phyloP scores from a whole-genome alignment of 768 basidiomycete genomes.

The Xerocomus spinulosus region DNA sequence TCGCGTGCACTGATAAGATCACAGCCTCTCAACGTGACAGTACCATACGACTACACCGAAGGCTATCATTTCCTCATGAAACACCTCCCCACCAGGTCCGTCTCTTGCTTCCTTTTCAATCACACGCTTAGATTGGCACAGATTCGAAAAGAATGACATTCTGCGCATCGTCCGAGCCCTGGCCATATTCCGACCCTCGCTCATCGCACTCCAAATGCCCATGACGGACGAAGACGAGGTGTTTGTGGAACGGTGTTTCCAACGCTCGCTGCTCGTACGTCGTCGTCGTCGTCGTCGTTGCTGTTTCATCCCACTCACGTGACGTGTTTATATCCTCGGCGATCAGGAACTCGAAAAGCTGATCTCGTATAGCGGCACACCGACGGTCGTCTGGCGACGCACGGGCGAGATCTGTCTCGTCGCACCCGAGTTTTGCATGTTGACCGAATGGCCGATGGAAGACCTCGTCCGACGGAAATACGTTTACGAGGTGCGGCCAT shows the following conservation, averaged over 20 bases:
- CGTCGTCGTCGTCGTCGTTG: too few relatives aligned
- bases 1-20: slow-evolving; percentile 48
- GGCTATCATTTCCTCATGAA: slow-evolving; percentile 97
- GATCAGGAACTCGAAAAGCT: slow-evolving; percentile 90
- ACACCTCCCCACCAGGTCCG: slow-evolving; percentile 61
- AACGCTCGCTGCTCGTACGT: slow-evolving; percentile 81
- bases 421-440: slow-evolving; percentile 91
- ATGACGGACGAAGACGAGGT: slow-evolving; percentile 93
- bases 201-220: slow-evolving; percentile 98
- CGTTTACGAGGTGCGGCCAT: slow-evolving; percentile 32
- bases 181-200: slow-evolving; percentile 92
- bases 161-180: slow-evolving; percentile 90
- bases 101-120: slow-evolving; percentile 33
- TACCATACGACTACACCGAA: slow-evolving; percentile 92
- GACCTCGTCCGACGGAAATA: slow-evolving; percentile 68
- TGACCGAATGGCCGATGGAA: slow-evolving; percentile 86
- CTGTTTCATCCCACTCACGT: slow-evolving; percentile 2
- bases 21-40: slow-evolving; percentile 55
- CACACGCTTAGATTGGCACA: slow-evolving; percentile 35
- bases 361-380: slow-evolving; percentile 95
- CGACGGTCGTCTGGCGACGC: slow-evolving; percentile 95
- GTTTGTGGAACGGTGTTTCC: slow-evolving; percentile 94
- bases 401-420: slow-evolving; percentile 98
- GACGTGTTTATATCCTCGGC: background rate
- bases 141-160: slow-evolving; percentile 96